Evolutionary conservation across 805 yeast species (phyloP).

Genomic region (Yarrowia divulgata): DNA sequence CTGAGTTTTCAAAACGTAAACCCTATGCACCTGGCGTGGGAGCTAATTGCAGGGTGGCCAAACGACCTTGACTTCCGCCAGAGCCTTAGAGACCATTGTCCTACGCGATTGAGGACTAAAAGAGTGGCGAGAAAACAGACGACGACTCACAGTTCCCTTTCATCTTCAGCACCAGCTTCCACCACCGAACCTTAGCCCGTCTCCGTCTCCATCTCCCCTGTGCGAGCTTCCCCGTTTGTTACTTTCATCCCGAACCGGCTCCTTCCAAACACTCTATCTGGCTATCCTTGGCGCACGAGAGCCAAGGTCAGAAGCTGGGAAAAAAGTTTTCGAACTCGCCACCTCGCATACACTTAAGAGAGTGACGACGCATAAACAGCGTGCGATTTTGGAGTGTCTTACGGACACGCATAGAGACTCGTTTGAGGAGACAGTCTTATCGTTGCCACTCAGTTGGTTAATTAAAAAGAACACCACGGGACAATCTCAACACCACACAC

Average conservation of each 20-base stretch:
- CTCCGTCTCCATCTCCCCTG: not conserved
- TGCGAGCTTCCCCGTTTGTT: slow-evolving; percentile 15
- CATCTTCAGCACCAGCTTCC: no score
- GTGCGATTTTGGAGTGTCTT: slow-evolving; percentile 35
- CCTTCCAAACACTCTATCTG: slow-evolving; percentile 28
- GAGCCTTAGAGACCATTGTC: not conserved
- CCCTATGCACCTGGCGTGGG: slow-evolving; percentile 31
- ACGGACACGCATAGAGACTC: slow-evolving; percentile 29
- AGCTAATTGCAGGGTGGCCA: slow-evolving; percentile 33
- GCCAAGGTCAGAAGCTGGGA: slow-evolving; percentile 9
- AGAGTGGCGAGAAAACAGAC: not conserved
- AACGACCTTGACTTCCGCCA: slow-evolving; percentile 30
- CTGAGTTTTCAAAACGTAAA: slow-evolving; percentile 30
- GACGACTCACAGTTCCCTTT: not conserved
- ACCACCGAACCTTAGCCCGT: not conserved
- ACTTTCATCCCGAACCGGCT: slow-evolving; percentile 28
- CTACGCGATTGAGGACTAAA: slow-evolving; percentile 7
- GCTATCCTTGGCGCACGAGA: slow-evolving; percentile 35
- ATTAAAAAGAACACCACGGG: not conserved
- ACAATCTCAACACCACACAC: not conserved
- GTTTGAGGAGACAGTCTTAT: slow-evolving; percentile 30
- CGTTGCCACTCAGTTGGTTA: slow-evolving; percentile 35
- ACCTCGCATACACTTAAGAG: slow-evolving; percentile 38
- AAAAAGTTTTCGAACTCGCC: slow-evolving; percentile 37
- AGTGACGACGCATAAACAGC: slow-evolving; percentile 32